Evolutionary conservation across 2,329 filamentous ascomycete species (phyloP), one percentile per base, ranked within the genome.

Genomic region (Curvularia sp.): DNA sequence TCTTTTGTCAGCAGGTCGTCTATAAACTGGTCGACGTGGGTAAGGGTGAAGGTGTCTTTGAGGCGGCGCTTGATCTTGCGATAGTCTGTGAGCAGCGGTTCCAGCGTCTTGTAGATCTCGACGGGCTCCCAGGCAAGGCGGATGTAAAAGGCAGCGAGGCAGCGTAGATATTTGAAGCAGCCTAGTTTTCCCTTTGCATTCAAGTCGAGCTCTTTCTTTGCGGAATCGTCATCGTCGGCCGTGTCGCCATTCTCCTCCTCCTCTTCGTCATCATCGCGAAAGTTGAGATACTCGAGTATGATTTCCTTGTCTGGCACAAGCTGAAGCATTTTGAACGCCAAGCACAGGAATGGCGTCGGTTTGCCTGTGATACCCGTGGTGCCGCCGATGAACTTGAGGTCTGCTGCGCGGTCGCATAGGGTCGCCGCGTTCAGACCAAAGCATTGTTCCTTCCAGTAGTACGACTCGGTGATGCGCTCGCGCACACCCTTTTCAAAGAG

Each of bases 361-460:
- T 91, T 91, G 77, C 97, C 94, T 48, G 88, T 85, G 18, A 87
- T 85, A 53, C 93, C 93, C 71, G 92, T 92, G 5, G 93, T 96
- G 66, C 95, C 95, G 63, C 93, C 95, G 56, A 99, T 86, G 77
- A 90, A 95, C 49, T 82, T 85, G 47, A 99, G 85, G 68, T 94
- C 90, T 26, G 92, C 90, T 0, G 96, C 93, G 64, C 95, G 91
- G 80, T 97, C 92, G 69, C 97, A 89, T 5, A 99, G 77, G 0
- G 87, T 89, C 1, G 88, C 88, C 3, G 86, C 85, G 81, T 98
- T 99, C 65, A 99, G 84, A 42, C 91, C 95, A 79, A 98, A 99
- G 77, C 95, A 97, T 81, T 97, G 93, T 80, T 98, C 95, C 79
- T 97, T 97, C 90, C 93, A 99, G 82, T 97, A 99, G 80, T 97